Conservation (phyloP, 208 protist genomes). For the Crithidia fasciculata region DNA sequence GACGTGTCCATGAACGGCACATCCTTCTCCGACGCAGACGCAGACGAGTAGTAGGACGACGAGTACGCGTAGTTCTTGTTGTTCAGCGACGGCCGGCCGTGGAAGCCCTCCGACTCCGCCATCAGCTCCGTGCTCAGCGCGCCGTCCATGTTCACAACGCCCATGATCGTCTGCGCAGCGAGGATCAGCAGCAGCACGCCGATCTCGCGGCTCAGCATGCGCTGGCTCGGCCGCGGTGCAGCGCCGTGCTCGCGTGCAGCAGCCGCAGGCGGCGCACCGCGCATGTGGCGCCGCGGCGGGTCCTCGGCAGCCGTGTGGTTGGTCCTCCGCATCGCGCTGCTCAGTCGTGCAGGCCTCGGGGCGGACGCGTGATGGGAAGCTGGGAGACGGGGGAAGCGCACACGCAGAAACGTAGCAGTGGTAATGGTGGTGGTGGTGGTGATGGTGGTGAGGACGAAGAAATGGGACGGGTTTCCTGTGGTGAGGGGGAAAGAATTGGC, state of each 20-base stretch:
- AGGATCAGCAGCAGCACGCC: conserved; percentile 60
- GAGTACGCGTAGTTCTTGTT: conserved; percentile 34
- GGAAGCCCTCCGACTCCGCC: conserved; percentile 44
- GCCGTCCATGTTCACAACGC: conserved; percentile 35
- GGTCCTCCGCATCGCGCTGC: conserved; percentile 3
- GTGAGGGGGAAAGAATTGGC: too few relatives aligned
- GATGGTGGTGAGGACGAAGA: too few relatives aligned
- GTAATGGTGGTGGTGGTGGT: too few relatives aligned
- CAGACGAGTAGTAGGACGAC: conserved; percentile 41
- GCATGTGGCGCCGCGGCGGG: neutral
- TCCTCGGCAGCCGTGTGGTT: conserved; percentile 7
- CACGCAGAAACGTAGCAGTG: too few relatives aligned
- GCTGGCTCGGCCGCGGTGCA: conserved; percentile 28
- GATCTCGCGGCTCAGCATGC: conserved; percentile 48
- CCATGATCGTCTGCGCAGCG: conserved; percentile 50
- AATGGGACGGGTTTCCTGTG: too few relatives aligned
- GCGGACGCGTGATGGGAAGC: too few relatives aligned
- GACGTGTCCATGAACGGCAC: conserved; percentile 44
- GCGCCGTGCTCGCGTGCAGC: neutral
- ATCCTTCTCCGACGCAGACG: conserved; percentile 27
- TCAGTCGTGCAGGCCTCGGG: too few relatives aligned
- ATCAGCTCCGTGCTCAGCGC: conserved; percentile 76
- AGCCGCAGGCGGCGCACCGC: neutral
- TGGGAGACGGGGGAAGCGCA: too few relatives aligned
- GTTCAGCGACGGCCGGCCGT: conserved; percentile 32